Conservation (phyloP, 2,329 filamentous ascomycete genomes). For the Aspergillus vadensis region DNA sequence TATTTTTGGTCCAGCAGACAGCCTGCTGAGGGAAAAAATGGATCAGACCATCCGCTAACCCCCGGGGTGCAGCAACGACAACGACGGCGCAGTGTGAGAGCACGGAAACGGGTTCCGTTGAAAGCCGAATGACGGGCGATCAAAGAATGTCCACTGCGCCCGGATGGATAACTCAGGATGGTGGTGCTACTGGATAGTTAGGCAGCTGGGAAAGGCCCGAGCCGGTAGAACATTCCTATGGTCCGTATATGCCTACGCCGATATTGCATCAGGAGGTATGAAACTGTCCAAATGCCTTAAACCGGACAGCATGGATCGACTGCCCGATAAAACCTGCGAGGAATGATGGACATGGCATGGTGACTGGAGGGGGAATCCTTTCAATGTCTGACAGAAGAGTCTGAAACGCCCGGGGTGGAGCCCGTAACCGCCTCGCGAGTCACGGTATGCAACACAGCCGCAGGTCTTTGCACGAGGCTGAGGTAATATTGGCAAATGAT, state of each 20-base stretch:
- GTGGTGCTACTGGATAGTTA: not conserved
- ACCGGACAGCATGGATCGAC: not conserved
- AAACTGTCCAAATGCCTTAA: not conserved
- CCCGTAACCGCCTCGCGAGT: constrained; percentile 13
- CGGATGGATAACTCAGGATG: not conserved
- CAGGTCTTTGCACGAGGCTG: constrained; percentile 5
- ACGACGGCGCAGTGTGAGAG: not conserved
- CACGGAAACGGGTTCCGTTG: constrained; percentile 8
- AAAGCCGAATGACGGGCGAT: not conserved
- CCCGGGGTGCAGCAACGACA: constrained; percentile 1
- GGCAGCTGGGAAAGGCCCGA: not conserved
- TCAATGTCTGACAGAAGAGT: constrained; percentile 12
- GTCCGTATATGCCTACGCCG: not conserved
- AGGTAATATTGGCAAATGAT: not conserved
- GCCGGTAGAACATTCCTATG: not conserved
- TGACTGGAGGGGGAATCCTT: not conserved
- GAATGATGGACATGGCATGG: constrained; percentile 13
- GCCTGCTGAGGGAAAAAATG: not conserved
- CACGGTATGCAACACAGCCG: constrained; percentile 13
- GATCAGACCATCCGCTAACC: constrained; percentile 7
- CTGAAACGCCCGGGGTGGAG: constrained; percentile 25
- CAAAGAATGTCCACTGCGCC: not conserved
- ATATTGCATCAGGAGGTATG: not conserved
- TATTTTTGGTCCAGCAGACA: not conserved
- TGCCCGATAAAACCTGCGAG: not conserved